These are phyloP conservation scores for Vicia villosa DNA, from an alignment of 306 rosid species.

Conservation along the genomic window DNA sequence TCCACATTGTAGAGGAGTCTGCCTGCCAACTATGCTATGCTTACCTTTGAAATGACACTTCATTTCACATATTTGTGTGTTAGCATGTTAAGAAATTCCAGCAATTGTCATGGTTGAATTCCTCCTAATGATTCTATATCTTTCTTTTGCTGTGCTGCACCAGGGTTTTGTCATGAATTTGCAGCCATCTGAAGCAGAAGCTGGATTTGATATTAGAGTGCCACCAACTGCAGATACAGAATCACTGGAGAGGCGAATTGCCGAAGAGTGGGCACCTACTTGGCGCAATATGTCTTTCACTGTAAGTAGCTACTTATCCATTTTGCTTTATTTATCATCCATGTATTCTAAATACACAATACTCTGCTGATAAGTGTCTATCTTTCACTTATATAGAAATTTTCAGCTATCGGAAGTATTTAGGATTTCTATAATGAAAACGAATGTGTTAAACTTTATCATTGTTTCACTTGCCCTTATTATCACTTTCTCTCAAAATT, in stretches of 20 bases:
- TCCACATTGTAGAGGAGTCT: background rate
- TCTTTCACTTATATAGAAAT: background rate
- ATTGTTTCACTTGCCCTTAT: no score
- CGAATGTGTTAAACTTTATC: no score
- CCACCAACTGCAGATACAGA: conserved; percentile 73
- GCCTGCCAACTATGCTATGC: no score
- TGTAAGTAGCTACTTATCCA: conserved; percentile 41
- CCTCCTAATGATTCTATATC: background rate
- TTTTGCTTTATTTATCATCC: no score
- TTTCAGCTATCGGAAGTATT: no score
- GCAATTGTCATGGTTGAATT: conserved; percentile 2
- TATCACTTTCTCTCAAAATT: background rate
- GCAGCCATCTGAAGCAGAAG: conserved; percentile 99
- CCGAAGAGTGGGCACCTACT: conserved; percentile 80
- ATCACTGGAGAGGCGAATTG: conserved; percentile 60
- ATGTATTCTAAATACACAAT: background rate
- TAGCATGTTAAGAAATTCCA: background rate
- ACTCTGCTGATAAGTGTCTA: background rate
- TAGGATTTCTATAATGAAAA: no score
- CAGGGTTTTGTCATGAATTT: conserved; percentile 99
- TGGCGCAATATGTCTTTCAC: conserved; percentile 82
- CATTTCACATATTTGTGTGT: no score
- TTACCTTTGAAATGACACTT: no score
- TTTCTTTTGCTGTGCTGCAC: conserved; percentile 29
- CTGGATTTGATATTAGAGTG: conserved; percentile 88